These are phyloP conservation scores for Davidsoniella australis DNA, from an alignment of 2,329 filamentous ascomycete species.

Conservation along the genomic window DNA sequence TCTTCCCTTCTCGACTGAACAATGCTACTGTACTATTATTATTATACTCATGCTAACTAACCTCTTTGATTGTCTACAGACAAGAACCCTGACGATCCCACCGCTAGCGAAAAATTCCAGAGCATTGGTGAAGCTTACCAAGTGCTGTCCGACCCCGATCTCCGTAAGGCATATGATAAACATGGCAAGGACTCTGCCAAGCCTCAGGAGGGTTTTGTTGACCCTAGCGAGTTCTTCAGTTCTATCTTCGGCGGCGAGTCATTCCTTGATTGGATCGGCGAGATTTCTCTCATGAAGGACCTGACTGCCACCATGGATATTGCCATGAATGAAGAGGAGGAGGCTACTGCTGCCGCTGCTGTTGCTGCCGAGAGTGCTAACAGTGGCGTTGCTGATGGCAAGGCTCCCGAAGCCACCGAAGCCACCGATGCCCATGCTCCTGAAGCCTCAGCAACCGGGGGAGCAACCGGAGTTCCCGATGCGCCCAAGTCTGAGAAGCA, in stretches of 20 bases:
- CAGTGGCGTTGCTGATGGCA: slow-evolving; percentile 32
- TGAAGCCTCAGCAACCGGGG: slow-evolving; percentile 22
- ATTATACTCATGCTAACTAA: slow-evolving; percentile 5
- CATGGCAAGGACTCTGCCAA: slow-evolving; percentile 90
- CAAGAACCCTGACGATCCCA: slow-evolving; percentile 94
- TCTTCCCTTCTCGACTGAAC: no score
- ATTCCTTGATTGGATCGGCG: slow-evolving; percentile 90
- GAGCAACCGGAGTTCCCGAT: slow-evolving; percentile 25
- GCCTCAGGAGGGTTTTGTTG: slow-evolving; percentile 81
- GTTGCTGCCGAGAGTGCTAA: slow-evolving; percentile 25
- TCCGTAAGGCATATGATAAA: slow-evolving; percentile 89
- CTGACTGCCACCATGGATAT: slow-evolving; percentile 98
- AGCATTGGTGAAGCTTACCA: slow-evolving; percentile 59
- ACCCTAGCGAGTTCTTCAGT: slow-evolving; percentile 93
- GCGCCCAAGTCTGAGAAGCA: slow-evolving; percentile 9
- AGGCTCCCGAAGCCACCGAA: slow-evolving; percentile 22
- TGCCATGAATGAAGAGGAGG: slow-evolving; percentile 65
- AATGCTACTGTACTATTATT: neutral
- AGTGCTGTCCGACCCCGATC: slow-evolving; percentile 72
- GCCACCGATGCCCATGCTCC: slow-evolving; percentile 18
- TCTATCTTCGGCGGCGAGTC: slow-evolving; percentile 97
- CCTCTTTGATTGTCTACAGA: slow-evolving; percentile 33
- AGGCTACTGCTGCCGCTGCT: slow-evolving; percentile 41
- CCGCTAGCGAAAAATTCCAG: slow-evolving; percentile 88
- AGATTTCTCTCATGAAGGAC: slow-evolving; percentile 97